Percentiles rank a stretch among this genome's conserved stretches.
These are phyloP conservation scores for Phytophthora boehmeriae DNA, from an alignment of 352 stramenopile genomes.

Conservation along the genomic window DNA sequence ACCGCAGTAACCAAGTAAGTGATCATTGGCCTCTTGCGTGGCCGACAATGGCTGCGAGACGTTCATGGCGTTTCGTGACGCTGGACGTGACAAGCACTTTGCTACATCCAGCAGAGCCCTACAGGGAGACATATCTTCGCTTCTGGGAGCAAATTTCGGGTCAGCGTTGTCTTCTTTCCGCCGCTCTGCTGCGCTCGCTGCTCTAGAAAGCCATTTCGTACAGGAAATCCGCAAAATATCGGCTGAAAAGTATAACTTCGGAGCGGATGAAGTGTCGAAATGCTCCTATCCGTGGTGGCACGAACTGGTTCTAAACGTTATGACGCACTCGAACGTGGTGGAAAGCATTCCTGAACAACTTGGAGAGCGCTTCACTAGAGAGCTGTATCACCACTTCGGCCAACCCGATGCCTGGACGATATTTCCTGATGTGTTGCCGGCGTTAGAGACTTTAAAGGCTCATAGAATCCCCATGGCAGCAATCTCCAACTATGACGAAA, in stretches of 20 bases:
- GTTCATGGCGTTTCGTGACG: slow-evolving; percentile 47
- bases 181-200: slow-evolving; percentile 15
- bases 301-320: slow-evolving; percentile 50
- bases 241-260: slow-evolving; percentile 57
- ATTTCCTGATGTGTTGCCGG: slow-evolving; percentile 52
- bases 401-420: slow-evolving; percentile 58
- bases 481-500: slow-evolving; percentile 85
- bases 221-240: slow-evolving; percentile 42
- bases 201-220: slow-evolving; percentile 42
- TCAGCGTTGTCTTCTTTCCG: slow-evolving; percentile 28
- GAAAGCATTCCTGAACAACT: slow-evolving; percentile 23
- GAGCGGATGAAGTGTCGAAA: slow-evolving; percentile 3
- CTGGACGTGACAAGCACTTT: slow-evolving; percentile 82
- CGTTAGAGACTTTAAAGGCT: slow-evolving; percentile 40
- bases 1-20: no score
- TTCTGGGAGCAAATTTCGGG: slow-evolving; percentile 42
- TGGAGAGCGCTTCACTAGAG: slow-evolving; percentile 42
- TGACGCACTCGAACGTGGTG: slow-evolving; percentile 28
- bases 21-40: no score
- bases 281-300: slow-evolving; percentile 64
- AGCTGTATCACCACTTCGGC: slow-evolving; percentile 65
- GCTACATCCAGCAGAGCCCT: slow-evolving; percentile 46
- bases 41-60: slow-evolving; percentile 16
- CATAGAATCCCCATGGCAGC: slow-evolving; percentile 49
- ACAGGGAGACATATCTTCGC: slow-evolving; percentile 57